phyloP scores from a whole-genome alignment of 768 basidiomycete species.

The Lentinula lateritia region DNA sequence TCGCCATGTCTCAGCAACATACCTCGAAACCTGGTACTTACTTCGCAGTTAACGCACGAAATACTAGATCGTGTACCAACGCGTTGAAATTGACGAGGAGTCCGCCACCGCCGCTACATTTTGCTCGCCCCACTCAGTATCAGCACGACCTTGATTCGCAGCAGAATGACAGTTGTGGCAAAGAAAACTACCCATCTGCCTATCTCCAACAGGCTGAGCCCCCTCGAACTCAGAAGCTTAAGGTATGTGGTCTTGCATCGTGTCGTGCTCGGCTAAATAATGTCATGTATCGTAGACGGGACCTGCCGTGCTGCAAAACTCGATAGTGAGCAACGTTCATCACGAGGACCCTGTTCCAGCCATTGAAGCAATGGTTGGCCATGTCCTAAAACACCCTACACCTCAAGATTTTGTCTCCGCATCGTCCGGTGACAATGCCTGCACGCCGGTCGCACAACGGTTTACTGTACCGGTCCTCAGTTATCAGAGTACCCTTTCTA shows the following conservation, averaged over 20 bases:
- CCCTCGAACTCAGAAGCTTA: background rate
- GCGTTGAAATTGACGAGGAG: background rate
- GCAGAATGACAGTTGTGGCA: background rate
- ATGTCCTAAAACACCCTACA: background rate
- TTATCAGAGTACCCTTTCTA: background rate
- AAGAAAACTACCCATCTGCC: background rate
- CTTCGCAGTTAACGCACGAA: background rate
- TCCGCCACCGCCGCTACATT: background rate
- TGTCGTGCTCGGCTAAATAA: background rate
- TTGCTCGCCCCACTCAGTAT: background rate
- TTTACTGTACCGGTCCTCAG: background rate
- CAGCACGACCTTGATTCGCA: background rate
- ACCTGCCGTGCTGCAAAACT: background rate
- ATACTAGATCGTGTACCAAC: background rate
- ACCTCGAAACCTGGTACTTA: background rate
- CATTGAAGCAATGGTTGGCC: background rate
- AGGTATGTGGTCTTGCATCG: background rate
- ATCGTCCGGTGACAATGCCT: background rate
- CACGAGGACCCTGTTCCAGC: background rate
- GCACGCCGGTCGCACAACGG: background rate
- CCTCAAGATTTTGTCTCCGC: background rate
- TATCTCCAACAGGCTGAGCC: background rate
- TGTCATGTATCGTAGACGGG: background rate
- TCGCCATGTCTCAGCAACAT: background rate
- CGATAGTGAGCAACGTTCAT: background rate